Base-by-base conservation (phyloP, 441 rosid species). In the Adansonia madagascariensis region DNA sequence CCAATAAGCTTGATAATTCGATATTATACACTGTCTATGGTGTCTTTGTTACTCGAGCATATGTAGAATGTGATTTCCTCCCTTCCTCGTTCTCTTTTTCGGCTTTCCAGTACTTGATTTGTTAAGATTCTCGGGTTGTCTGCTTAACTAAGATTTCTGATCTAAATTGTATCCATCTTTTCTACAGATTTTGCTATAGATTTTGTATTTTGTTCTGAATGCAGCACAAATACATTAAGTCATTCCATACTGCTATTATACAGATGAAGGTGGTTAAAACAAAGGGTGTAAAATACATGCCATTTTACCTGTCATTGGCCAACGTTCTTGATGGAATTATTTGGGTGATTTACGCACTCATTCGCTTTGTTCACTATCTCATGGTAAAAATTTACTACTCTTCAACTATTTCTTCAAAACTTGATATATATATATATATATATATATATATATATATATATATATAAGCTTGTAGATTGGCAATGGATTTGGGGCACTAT, bases 231-330 rank as follows among this genome's bases (percentile, higher is more conserved):
- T 35, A 35, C 41, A 35, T 35, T 4, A 35, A 35, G 41, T 35
- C 41, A 35, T 35, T 35, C 41, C 41, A 35, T 4, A 35, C 6
- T 35, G 41, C 41, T 35, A 8, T 5, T 17, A 1, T 59, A 60
- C 77, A 82, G 85, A 64, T 17, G 65, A 82, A 84, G 56, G 86
- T 82, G 53, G 80, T 79, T 47, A 67, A 53, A 8, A 86, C 84
- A 9, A 86, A 71, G 71, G 82, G 89, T 20, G 85, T 86, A 39
- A 59, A 82, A 71, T 84, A 84, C 76, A 86, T 84, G 85, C 85
- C 89, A 1, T 82, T 84, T 17, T 76, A 57, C 67, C 86, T 84
- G 71, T 86, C 83, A 3, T 56, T 82, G 4, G 18, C 89, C 47
- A 76, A 24, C 80, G 82, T 84, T 63, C 77, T 86, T 6, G 84